Percentiles rank a stretch among this genome's conserved stretches.
Evolutionary conservation across 2,329 filamentous ascomycete species (phyloP).

Genomic region (Clonostachys sp.): DNA sequence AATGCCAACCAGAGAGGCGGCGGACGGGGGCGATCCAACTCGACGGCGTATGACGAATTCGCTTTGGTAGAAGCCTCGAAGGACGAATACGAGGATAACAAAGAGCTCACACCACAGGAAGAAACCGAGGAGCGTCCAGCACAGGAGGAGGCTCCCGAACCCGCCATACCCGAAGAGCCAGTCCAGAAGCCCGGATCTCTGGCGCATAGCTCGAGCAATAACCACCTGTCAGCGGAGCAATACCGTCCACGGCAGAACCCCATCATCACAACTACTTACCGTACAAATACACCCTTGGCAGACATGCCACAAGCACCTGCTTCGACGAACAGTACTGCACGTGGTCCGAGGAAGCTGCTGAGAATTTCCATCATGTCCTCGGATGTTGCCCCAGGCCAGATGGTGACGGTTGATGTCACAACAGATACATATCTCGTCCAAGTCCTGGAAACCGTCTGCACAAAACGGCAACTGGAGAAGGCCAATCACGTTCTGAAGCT

Average conservation of each 20-base stretch:
- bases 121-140: slow-evolving; percentile 39
- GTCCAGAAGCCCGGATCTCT: background rate
- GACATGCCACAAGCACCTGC: slow-evolving; percentile 49
- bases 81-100: slow-evolving; percentile 65
- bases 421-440: slow-evolving; percentile 82
- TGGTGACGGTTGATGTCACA: slow-evolving; percentile 70
- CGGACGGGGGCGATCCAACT: slow-evolving; percentile 58
- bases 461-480: slow-evolving; percentile 74
- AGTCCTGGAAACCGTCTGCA: slow-evolving; percentile 73
- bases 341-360: slow-evolving; percentile 66
- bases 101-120: slow-evolving; percentile 62
- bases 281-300: slow-evolving; percentile 47
- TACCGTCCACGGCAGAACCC: slow-evolving; percentile 47
- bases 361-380: slow-evolving; percentile 67
- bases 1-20: slow-evolving; percentile 69
- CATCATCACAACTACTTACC: slow-evolving; percentile 56
- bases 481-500: slow-evolving; percentile 75
- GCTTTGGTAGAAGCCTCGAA: slow-evolving; percentile 69
- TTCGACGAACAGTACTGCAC: slow-evolving; percentile 34
- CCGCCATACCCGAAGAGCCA: slow-evolving; percentile 13
- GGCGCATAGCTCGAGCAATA: slow-evolving; percentile 14
- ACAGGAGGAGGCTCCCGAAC: slow-evolving; percentile 23
- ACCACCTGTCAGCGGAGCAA: slow-evolving; percentile 15
- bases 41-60: slow-evolving; percentile 79
- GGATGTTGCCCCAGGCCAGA: slow-evolving; percentile 67